phyloP scores from a whole-genome alignment of 2,329 filamentous ascomycete species.

The Talaromyces sp. region DNA sequence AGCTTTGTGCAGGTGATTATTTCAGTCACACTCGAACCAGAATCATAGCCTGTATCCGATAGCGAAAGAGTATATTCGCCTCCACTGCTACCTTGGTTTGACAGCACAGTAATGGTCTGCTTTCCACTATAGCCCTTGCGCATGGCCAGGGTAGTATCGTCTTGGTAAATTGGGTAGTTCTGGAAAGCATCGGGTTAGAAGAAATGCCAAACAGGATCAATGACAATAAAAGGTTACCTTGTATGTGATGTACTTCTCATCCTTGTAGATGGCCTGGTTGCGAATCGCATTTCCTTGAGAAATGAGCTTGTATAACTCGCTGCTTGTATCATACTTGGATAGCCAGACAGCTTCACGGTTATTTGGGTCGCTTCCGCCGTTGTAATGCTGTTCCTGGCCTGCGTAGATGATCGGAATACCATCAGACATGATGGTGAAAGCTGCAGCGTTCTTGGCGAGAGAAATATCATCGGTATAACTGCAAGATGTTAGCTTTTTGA shows the following conservation, averaged over 20 bases:
- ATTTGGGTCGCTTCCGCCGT: conserved; percentile 51
- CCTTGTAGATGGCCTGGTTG: conserved; percentile 43
- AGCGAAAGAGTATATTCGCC: conserved; percentile 30
- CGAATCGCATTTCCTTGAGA: conserved; percentile 54
- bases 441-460: conserved; percentile 63
- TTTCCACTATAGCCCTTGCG: conserved; percentile 45
- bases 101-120: conserved; percentile 46
- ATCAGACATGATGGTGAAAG: conserved; percentile 62
- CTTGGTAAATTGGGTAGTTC: conserved; percentile 47
- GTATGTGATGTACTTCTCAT: conserved; percentile 45
- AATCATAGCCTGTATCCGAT: conserved; percentile 25
- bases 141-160: conserved; percentile 47
- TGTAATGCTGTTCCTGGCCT: conserved; percentile 65
- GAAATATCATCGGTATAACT: conserved; percentile 13
- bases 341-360: conserved; percentile 62
- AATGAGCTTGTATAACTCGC: conserved; percentile 55
- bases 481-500: background rate
- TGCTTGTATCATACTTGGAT: conserved; percentile 50
- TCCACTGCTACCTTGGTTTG: conserved; percentile 42
- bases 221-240: conserved; percentile 21
- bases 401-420: conserved; percentile 69
- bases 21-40: conserved; percentile 31
- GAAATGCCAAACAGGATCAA: no score
- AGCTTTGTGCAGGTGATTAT: conserved; percentile 44
- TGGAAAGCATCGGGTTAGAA: conserved; percentile 7